Evolutionary conservation across 345 rosid genomes (phyloP), one percentile per base, ranked within the genome.

Genomic region (Ceriops tagal): DNA sequence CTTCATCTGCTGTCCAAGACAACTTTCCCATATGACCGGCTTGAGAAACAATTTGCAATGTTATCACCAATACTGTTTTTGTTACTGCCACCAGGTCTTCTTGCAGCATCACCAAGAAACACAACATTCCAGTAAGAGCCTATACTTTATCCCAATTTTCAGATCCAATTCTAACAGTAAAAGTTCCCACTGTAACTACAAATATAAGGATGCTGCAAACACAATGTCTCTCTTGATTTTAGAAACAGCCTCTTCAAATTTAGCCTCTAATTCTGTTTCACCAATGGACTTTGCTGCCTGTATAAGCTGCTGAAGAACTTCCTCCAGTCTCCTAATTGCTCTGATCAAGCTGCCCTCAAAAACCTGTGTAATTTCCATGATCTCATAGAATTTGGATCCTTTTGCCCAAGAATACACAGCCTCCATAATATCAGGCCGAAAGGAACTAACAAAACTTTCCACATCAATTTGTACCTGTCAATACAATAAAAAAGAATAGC

Each of bases 331-430:
- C 87, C 98, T 86, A 32, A 92, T 92, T 22, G 99, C 98, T 79
- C 98, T 86, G 78, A 96, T 90, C 86, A 96, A 82, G 83, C 98
- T 92, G 67, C 99, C 99, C 75, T 96, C 99, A n/a, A 92, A 96
- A 21, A 92, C 96, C 43, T 73, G 92, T 15, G 98, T 90, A 13
- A 88, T 87, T 79, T 96, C 95, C 98, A 92, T 92, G 61, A 96
- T 88, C 79, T 92, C 97, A 10, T 87, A 92, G 73, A 96, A 92
- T 75, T 90, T 96, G 3, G 98, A 96, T 58, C 99, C 98, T 74
- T 80, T 90, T 13, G 99, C 98, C 99, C 99, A 90, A n/a, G 98
- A 90, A 62, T 92, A 89, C 61, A 86, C 92, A n/a, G 92, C 96
- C 78, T 96, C 98, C 99, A 95, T 90, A 61, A 92, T 85, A 82